Conservation (phyloP, 306 rosid species). For the Glycine tomentella region DNA sequence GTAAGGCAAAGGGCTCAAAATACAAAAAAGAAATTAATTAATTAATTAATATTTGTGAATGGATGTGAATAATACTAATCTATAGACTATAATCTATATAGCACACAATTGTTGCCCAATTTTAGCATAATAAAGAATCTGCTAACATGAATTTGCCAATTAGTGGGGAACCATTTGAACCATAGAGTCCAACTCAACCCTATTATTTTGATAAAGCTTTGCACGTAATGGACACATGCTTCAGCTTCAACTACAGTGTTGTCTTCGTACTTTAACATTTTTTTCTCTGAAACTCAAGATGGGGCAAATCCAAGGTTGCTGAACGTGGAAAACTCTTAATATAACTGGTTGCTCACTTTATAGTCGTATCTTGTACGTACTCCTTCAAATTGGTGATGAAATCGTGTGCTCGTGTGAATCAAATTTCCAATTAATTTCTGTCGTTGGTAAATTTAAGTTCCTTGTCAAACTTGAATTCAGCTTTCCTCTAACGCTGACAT, state of each 20-base stretch:
- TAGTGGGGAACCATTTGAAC: slow-evolving; percentile 49
- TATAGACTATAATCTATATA: not conserved
- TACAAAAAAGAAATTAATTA: too few relatives aligned
- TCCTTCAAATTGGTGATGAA: not conserved
- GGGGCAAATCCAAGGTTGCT: slow-evolving; percentile 28
- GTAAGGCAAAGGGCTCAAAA: slow-evolving; percentile 48
- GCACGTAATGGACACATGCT: slow-evolving; percentile 37
- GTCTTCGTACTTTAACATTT: slow-evolving; percentile 33
- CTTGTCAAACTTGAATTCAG: slow-evolving; percentile 17
- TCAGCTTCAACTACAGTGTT: not conserved
- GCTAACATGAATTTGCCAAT: slow-evolving; percentile 50
- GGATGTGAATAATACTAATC: not conserved
- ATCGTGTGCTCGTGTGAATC: not conserved
- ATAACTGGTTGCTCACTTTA: not conserved
- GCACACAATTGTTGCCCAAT: slow-evolving; percentile 29
- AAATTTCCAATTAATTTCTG: not conserved
- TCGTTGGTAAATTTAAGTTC: slow-evolving; percentile 17
- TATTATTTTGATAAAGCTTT: slow-evolving; percentile 51
- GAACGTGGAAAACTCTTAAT: slow-evolving; percentile 23
- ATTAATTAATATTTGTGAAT: too few relatives aligned
- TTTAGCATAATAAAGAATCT: slow-evolving; percentile 46
- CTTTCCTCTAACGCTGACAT: not conserved
- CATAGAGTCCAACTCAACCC: slow-evolving; percentile 23
- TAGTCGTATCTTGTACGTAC: slow-evolving; percentile 1
- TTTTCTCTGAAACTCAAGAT: slow-evolving; percentile 23